Evolutionary conservation across 257 asterid genomes (phyloP).

Genomic region (Cynanchum wilfordii): DNA sequence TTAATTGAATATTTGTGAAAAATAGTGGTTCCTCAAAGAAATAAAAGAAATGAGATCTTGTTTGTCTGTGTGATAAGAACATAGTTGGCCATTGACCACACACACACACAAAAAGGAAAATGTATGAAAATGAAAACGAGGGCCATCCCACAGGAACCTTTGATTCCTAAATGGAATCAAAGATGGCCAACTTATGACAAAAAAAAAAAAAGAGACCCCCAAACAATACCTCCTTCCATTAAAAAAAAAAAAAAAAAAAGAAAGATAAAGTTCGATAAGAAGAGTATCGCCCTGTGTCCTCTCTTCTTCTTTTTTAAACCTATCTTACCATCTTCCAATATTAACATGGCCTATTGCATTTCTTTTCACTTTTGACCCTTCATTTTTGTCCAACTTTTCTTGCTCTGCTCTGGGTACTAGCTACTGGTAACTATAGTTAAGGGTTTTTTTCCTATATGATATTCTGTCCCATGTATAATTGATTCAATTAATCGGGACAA

Average conservation of each 20-base stretch:
- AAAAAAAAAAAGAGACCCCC: slow-evolving; percentile 4
- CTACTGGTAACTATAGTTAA: too few relatives aligned
- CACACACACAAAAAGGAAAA: neutral
- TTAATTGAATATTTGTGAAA: too few relatives aligned
- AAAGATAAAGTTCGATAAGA: slow-evolving; percentile 12
- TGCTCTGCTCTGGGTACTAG: too few relatives aligned
- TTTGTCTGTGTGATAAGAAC: neutral
- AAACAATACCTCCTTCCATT: neutral
- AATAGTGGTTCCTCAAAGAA: too few relatives aligned
- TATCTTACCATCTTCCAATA: too few relatives aligned
- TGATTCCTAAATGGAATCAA: slow-evolving; percentile 20
- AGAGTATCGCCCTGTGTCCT: slow-evolving; percentile 5
- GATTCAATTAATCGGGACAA: too few relatives aligned
- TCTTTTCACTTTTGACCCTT: too few relatives aligned
- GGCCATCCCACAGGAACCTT: neutral
- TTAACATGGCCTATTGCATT: too few relatives aligned
- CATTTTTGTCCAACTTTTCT: too few relatives aligned
- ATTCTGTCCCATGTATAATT: too few relatives aligned
- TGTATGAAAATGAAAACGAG: neutral
- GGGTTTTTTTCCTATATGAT: too few relatives aligned
- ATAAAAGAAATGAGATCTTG: neutral
- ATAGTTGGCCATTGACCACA: neutral
- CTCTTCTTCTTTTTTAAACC: slow-evolving; percentile 4
- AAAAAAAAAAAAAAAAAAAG: too few relatives aligned
- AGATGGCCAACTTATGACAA: neutral